Percentiles rank a stretch among this genome's conserved stretches.
Evolutionary conservation across 2,329 filamentous ascomycete species (phyloP).

Genomic region (Cryphonectria japonica): DNA sequence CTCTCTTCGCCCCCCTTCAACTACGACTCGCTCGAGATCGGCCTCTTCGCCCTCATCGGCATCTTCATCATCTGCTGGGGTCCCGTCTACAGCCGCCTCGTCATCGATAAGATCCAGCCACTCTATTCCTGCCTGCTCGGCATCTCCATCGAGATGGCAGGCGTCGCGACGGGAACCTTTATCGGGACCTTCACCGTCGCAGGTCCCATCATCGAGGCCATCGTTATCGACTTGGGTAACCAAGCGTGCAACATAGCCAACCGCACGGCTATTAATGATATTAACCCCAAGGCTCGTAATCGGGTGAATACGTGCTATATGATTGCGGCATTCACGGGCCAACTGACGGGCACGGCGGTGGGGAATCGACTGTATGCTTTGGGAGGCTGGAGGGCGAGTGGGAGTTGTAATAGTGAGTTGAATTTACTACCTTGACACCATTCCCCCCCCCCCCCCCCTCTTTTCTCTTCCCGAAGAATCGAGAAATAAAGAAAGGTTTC

Average conservation of each 20-base stretch:
- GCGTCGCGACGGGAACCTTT: conserved; percentile 70
- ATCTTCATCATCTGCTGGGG: conserved; percentile 69
- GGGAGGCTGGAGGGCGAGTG: conserved; percentile 56
- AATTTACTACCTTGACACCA: neutral
- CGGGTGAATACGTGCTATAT: conserved; percentile 83
- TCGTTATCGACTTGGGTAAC: conserved; percentile 71
- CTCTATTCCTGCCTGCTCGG: conserved; percentile 70
- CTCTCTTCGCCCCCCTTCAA: conserved; percentile 71
- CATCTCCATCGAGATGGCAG: conserved; percentile 59
- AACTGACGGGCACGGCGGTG: conserved; percentile 62
- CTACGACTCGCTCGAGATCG: conserved; percentile 70
- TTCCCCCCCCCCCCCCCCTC: neutral
- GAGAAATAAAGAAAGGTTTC: neutral
- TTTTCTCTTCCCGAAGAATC: too few species aligned
- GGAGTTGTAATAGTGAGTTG: conserved; percentile 44
- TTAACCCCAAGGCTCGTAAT: conserved; percentile 73
- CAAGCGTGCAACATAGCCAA: conserved; percentile 78
- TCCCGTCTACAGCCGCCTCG: conserved; percentile 69
- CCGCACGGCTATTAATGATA: conserved; percentile 68
- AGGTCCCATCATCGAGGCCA: conserved; percentile 73
- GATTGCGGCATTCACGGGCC: conserved; percentile 74
- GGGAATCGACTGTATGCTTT: conserved; percentile 34
- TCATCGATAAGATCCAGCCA: conserved; percentile 73
- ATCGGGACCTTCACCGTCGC: conserved; percentile 68
- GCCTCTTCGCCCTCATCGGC: conserved; percentile 78